Evolutionary conservation across 2,329 filamentous ascomycete species (phyloP).

Genomic region (Fusarium sacchari): DNA sequence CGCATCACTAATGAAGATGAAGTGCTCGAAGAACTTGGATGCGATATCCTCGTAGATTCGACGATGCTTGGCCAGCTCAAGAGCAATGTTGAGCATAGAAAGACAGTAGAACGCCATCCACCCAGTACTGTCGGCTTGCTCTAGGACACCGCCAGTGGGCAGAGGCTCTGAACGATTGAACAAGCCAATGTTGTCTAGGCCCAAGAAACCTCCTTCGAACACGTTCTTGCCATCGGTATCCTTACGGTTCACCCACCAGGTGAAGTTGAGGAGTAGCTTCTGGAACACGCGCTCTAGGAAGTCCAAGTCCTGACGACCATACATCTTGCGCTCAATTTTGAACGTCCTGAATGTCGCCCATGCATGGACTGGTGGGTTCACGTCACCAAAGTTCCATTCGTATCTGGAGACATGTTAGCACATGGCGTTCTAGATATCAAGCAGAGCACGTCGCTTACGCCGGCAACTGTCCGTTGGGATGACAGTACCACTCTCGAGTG

Average conservation of each 20-base stretch:
- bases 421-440: not conserved
- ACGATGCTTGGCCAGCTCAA: constrained; percentile 94
- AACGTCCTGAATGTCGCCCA: constrained; percentile 96
- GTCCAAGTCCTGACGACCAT: constrained; percentile 92
- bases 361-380: constrained; percentile 95
- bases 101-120: constrained; percentile 99
- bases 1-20: constrained; percentile 96
- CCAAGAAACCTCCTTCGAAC: constrained; percentile 95
- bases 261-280: constrained; percentile 94
- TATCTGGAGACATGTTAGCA: constrained; percentile 56
- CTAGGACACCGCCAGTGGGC: constrained; percentile 90
- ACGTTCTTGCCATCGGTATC: constrained; percentile 95
- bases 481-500: constrained; percentile 98
- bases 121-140: constrained; percentile 96
- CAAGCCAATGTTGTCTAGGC: constrained; percentile 94
- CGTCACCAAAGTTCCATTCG: constrained; percentile 98
- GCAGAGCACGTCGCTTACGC: constrained; percentile 65
- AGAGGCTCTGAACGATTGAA: constrained; percentile 97
- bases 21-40: constrained; percentile 98
- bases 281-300: constrained; percentile 97
- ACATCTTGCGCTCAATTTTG: constrained; percentile 98
- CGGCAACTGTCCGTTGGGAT: constrained; percentile 93
- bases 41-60: constrained; percentile 97
- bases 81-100: constrained; percentile 95
- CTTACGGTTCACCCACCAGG: constrained; percentile 99